phyloP scores from a whole-genome alignment of 2,329 filamentous ascomycete species.

The Apiospora koreana region DNA sequence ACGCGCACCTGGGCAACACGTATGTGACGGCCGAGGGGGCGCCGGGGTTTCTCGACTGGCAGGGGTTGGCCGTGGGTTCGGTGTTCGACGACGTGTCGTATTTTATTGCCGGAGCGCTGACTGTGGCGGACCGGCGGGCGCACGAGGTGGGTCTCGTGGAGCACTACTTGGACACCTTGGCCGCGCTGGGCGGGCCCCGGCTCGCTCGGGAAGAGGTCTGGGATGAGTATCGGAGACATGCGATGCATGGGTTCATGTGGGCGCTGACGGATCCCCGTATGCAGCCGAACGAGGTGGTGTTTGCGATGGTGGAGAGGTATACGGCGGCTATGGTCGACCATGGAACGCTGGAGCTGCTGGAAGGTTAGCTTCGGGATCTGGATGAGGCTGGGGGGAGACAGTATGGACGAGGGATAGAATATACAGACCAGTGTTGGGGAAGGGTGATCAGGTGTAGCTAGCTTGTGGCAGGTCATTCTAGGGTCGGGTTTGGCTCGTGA shows the following conservation, averaged over 20 bases:
- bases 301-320: constrained; percentile 28
- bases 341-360: constrained; percentile 27
- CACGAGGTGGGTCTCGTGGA: constrained; percentile 30
- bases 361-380: background rate
- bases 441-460: too few relatives aligned
- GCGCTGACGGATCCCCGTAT: constrained; percentile 28
- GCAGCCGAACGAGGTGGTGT: constrained; percentile 30
- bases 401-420: too few relatives aligned
- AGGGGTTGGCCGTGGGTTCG: constrained; percentile 30
- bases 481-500: too few relatives aligned
- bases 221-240: constrained; percentile 31
- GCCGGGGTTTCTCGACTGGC: constrained; percentile 35
- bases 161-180: constrained; percentile 28
- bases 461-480: too few relatives aligned
- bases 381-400: too few relatives aligned
- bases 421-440: too few relatives aligned
- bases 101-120: constrained; percentile 29
- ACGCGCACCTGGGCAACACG: constrained; percentile 32
- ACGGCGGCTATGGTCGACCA: constrained; percentile 31
- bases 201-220: constrained; percentile 26
- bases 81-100: constrained; percentile 35
- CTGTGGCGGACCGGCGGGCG: constrained; percentile 28
- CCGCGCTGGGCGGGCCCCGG: constrained; percentile 20
- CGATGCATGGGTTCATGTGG: constrained; percentile 31
- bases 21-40: constrained; percentile 22